These are phyloP conservation scores for Yamadazyma akitaensis DNA, from an alignment of 805 yeast genomes.

Conservation along the genomic window DNA sequence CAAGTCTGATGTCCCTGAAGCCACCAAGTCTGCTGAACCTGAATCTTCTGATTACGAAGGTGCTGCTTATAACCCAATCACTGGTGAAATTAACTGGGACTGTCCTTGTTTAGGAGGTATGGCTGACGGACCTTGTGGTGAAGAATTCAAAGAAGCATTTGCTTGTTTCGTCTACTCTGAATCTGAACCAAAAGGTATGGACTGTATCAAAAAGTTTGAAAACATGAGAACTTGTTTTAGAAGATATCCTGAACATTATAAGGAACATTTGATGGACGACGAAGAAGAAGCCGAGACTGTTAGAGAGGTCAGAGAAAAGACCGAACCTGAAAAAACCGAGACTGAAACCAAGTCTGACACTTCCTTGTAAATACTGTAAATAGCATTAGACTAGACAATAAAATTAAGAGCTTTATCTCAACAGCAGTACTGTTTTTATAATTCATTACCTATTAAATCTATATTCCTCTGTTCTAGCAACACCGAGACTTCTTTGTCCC, in stretches of 20 bases:
- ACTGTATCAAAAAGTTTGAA: slow-evolving; percentile 87
- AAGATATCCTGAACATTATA: slow-evolving; percentile 86
- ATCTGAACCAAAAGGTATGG: slow-evolving; percentile 94
- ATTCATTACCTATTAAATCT: neutral
- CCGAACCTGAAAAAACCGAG: neutral
- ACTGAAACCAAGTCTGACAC: neutral
- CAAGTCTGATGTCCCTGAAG: slow-evolving; percentile 11
- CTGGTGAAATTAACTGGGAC: slow-evolving; percentile 99
- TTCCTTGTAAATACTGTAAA: neutral
- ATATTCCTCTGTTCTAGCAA: slow-evolving; percentile 2
- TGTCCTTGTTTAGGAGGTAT: slow-evolving; percentile 99
- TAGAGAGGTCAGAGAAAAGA: neutral
- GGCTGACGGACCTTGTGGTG: slow-evolving; percentile 98
- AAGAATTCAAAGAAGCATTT: slow-evolving; percentile 63
- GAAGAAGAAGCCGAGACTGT: slow-evolving; percentile 36
- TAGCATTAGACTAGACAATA: neutral
- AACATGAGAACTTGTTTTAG: slow-evolving; percentile 94
- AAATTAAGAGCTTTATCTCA: too few relatives aligned
- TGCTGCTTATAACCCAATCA: slow-evolving; percentile 90
- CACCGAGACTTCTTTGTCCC: neutral
- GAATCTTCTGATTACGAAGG: slow-evolving; percentile 29
- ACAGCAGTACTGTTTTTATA: neutral
- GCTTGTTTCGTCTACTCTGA: slow-evolving; percentile 92
- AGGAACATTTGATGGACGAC: slow-evolving; percentile 85
- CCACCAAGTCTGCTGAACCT: neutral